These are phyloP conservation scores for Aspergillus haitiensis DNA, from an alignment of 495 filamentous ascomycete genomes.

Conservation along the genomic window DNA sequence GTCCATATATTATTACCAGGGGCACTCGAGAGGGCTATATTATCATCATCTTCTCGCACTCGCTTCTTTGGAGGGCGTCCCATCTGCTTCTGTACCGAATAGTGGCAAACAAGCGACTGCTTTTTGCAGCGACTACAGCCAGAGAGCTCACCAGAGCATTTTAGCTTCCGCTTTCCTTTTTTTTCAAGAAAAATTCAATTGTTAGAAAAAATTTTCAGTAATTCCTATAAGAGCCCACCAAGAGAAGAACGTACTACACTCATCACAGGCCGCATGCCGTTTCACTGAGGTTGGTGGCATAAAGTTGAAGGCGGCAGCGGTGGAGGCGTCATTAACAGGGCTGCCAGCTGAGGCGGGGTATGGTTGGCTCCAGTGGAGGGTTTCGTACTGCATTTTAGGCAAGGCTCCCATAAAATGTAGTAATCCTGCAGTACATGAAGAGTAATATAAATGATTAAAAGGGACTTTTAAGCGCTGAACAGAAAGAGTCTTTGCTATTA, in stretches of 20 bases:
- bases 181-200: neutral
- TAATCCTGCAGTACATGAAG: neutral
- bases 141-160: slow-evolving; percentile 47
- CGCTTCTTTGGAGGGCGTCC: slow-evolving; percentile 49
- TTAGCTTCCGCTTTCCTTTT: slow-evolving; percentile 48
- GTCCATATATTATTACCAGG: slow-evolving; percentile 28
- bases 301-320: slow-evolving; percentile 1
- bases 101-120: slow-evolving; percentile 44
- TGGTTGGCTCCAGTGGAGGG: slow-evolving; percentile 12
- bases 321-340: slow-evolving; percentile 11
- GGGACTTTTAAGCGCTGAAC: neutral
- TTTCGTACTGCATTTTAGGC: slow-evolving; percentile 20
- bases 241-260: slow-evolving; percentile 38
- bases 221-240: neutral
- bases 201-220: neutral
- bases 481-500: neutral
- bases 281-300: slow-evolving; percentile 26
- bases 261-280: slow-evolving; percentile 45
- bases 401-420: neutral
- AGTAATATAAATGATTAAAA: neutral
- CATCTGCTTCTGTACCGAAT: slow-evolving; percentile 51
- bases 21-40: slow-evolving; percentile 18
- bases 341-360: slow-evolving; percentile 8
- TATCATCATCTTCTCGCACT: slow-evolving; percentile 36
- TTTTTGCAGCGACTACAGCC: slow-evolving; percentile 47